A percentile compares a stretch with the other conserved stretches of the same genome.
phyloP scores from a whole-genome alignment of 2,329 filamentous ascomycete species.

The Fonsecaea pedrosoi region DNA sequence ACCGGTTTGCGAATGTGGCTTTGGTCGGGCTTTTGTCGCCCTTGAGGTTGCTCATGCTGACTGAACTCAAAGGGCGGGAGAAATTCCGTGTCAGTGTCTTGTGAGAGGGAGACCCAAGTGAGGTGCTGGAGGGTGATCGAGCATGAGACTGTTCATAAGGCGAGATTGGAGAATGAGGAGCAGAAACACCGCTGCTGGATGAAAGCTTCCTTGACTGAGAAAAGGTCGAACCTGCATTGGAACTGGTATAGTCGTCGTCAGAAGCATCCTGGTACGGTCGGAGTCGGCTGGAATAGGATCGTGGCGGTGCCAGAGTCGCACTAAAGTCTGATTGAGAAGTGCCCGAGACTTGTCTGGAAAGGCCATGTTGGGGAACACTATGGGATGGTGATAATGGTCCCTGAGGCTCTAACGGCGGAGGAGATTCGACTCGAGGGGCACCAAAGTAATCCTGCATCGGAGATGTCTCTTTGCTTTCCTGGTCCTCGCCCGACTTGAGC shows the following conservation, averaged over 20 bases:
- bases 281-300: conserved; percentile 23
- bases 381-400: conserved; percentile 13
- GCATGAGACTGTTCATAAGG: conserved; percentile 68
- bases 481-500: conserved; percentile 49
- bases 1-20: conserved; percentile 24
- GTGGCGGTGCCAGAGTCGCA: conserved; percentile 34
- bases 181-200: conserved; percentile 68
- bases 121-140: conserved; percentile 83
- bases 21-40: conserved; percentile 35
- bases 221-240: conserved; percentile 65
- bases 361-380: background rate
- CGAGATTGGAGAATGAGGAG: conserved; percentile 68
- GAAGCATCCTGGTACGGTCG: conserved; percentile 65
- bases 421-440: conserved; percentile 38
- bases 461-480: conserved; percentile 9
- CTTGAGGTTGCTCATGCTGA: conserved; percentile 46
- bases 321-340: conserved; percentile 33
- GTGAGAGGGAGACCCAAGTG: conserved; percentile 68
- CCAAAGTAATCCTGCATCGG: conserved; percentile 40
- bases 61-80: conserved; percentile 83
- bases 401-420: conserved; percentile 31
- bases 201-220: conserved; percentile 79
- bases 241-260: conserved; percentile 73
- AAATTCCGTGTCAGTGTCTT: conserved; percentile 70
- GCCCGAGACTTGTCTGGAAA: conserved; percentile 25